A percentile compares a stretch with the other conserved stretches of the same genome.
Conservation (phyloP, 768 basidiomycete genomes). For the Leucocoprinus sp. region DNA sequence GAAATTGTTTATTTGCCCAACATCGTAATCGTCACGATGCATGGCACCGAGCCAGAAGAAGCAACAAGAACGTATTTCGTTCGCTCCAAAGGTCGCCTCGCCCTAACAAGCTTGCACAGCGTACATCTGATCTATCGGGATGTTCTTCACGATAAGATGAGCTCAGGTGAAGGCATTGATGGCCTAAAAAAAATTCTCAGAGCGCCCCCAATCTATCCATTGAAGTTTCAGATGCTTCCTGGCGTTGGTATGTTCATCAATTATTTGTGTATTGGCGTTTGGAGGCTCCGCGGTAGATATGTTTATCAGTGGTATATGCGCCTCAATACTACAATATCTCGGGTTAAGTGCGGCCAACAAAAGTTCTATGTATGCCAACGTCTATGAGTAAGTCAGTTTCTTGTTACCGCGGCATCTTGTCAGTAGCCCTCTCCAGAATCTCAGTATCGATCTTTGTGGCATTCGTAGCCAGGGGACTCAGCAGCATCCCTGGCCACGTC, state of each 20-base stretch:
- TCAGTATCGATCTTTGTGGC: conserved; percentile 79
- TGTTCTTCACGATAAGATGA: conserved; percentile 78
- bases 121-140: conserved; percentile 81
- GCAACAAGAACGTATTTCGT: conserved; percentile 80
- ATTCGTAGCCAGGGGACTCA: conserved; percentile 71
- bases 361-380: conserved; percentile 88
- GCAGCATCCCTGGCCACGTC: conserved; percentile 61
- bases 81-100: conserved; percentile 71
- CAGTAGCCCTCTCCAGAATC: conserved; percentile 49
- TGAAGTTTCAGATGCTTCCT: conserved; percentile 61
- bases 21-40: conserved; percentile 75
- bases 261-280: conserved; percentile 79
- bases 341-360: conserved; percentile 78
- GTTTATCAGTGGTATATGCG: conserved; percentile 68
- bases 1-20: conserved; percentile 80
- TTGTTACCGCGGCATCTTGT: no score
- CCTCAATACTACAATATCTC: conserved; percentile 66
- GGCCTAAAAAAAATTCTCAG: conserved; percentile 57
- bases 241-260: conserved; percentile 69
- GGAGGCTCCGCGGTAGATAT: conserved; percentile 79
- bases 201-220: conserved; percentile 59
- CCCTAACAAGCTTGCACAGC: conserved; percentile 72
- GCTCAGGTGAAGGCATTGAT: conserved; percentile 62
- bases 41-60: conserved; percentile 52
- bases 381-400: conserved; percentile 88